Evolutionary conservation across 73 alveolate species (phyloP).

Genomic region (Paramecium tetraurelia): DNA sequence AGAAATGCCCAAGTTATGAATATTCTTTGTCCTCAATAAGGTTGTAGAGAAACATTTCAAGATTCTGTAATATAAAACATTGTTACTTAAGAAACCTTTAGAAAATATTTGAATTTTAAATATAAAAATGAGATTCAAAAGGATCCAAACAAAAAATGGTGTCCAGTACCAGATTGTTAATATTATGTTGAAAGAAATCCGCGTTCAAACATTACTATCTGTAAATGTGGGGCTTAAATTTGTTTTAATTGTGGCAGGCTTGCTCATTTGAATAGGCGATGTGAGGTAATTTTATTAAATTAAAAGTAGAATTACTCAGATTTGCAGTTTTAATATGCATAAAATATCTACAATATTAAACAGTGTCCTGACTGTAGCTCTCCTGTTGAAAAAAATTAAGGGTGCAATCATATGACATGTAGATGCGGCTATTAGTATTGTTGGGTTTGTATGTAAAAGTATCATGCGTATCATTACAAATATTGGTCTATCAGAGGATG

Average conservation of each 20-base stretch:
- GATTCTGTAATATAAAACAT: neutral
- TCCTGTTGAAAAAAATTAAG: conserved; percentile 65
- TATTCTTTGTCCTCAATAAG: neutral
- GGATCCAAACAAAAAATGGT: conserved; percentile 1
- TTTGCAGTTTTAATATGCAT: neutral
- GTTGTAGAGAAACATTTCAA: neutral
- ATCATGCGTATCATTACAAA: neutral
- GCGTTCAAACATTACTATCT: neutral
- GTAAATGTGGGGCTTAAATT: neutral
- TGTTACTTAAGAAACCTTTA: neutral
- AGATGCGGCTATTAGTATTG: conserved; percentile 69
- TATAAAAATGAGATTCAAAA: neutral
- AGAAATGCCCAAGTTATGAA: neutral
- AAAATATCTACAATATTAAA: neutral
- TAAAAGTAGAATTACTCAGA: neutral
- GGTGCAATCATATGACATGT: conserved; percentile 79
- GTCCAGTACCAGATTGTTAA: conserved; percentile 38
- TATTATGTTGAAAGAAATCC: neutral
- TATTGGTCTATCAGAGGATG: conserved; percentile 27
- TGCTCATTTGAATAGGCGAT: neutral
- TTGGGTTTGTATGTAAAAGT: conserved; percentile 67
- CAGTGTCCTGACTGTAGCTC: conserved; percentile 68
- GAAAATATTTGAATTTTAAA: conserved; percentile 20
- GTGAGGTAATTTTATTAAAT: neutral
- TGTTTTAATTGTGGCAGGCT: conserved; percentile 29